Conservation (phyloP, 108 stramenopile genomes). For the Cylindrotheca closterium region DNA sequence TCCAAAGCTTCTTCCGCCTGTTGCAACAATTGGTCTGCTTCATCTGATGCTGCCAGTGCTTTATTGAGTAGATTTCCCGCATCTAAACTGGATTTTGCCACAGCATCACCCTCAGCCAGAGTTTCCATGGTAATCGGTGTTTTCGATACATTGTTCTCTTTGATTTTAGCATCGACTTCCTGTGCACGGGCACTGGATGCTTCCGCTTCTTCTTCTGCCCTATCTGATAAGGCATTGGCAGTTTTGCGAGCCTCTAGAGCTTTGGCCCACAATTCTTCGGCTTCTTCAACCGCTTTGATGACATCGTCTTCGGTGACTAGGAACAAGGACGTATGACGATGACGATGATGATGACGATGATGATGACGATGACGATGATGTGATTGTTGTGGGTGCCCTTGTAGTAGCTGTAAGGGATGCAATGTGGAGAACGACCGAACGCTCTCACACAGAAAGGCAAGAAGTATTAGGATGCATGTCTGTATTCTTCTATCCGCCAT, state of each 20-base stretch:
- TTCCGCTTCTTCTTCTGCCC: conserved; percentile 54
- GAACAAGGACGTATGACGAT: not conserved
- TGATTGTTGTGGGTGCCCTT: not conserved
- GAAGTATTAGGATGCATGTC: too few relatives aligned
- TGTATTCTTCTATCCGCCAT: too few relatives aligned
- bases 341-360: conserved; percentile 6
- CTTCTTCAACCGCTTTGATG: conserved; percentile 44
- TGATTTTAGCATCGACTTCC: conserved; percentile 18
- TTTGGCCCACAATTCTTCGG: conserved; percentile 53
- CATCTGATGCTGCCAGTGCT: conserved; percentile 35
- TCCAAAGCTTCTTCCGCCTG: conserved; percentile 54
- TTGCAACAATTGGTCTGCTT: conserved; percentile 51
- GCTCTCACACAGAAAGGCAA: too few relatives aligned
- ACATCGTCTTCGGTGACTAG: conserved; percentile 63
- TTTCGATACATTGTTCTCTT: conserved; percentile 5
- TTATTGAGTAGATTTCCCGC: conserved; percentile 33
- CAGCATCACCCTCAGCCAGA: conserved; percentile 38
- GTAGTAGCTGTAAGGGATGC: too few relatives aligned
- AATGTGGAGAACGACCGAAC: too few relatives aligned
- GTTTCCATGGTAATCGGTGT: conserved; percentile 35
- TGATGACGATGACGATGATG: conserved; percentile 1
- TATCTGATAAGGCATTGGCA: conserved; percentile 51
- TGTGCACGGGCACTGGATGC: conserved; percentile 27
- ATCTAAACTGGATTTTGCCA: conserved; percentile 47
- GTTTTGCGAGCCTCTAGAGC: conserved; percentile 49